Percentiles rank a stretch among this genome's conserved stretches.
These are phyloP conservation scores for Spinacia oleracea DNA, from an alignment of 179 eudicot genomes.

Conservation along the genomic window DNA sequence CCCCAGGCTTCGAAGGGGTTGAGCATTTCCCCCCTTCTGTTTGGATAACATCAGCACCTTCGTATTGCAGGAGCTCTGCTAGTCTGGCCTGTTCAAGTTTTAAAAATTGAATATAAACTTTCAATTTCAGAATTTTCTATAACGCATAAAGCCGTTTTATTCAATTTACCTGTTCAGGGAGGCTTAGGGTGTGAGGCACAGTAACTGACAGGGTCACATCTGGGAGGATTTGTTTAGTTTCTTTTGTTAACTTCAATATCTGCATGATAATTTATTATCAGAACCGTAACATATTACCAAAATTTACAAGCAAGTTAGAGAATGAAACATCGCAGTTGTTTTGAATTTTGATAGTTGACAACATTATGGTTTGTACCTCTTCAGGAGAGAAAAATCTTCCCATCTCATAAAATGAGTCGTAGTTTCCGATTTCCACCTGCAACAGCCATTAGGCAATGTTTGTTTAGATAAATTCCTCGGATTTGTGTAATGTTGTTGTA, in stretches of 20 bases:
- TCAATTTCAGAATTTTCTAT: no score
- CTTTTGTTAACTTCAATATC: constrained; percentile 71
- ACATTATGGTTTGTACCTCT: constrained; percentile 46
- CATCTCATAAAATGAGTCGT: constrained; percentile 82
- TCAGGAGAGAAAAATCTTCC: constrained; percentile 75
- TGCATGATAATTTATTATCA: constrained; percentile 24
- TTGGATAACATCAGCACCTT: constrained; percentile 86
- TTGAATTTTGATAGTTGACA: not conserved
- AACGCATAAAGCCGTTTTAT: no score
- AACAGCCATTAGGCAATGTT: not conserved
- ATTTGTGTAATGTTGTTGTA: not conserved
- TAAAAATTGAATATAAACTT: no score
- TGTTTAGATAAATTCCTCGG: not conserved
- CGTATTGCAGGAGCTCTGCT: constrained; percentile 74
- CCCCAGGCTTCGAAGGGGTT: constrained; percentile 71
- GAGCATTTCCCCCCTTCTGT: constrained; percentile 96
- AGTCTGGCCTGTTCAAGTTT: constrained; percentile 71
- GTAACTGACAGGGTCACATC: constrained; percentile 72
- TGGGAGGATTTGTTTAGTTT: constrained; percentile 73
- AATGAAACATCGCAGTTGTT: not conserved
- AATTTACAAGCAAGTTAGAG: not conserved
- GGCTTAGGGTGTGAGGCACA: constrained; percentile 90
- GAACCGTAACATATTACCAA: not conserved
- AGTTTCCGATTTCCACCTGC: constrained; percentile 96
- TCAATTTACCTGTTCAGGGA: constrained; percentile 96